Evolutionary conservation across 2,329 filamentous ascomycete species (phyloP), one percentile per base, ranked within the genome.

Genomic region (Chrysoporthe austroafricana): DNA sequence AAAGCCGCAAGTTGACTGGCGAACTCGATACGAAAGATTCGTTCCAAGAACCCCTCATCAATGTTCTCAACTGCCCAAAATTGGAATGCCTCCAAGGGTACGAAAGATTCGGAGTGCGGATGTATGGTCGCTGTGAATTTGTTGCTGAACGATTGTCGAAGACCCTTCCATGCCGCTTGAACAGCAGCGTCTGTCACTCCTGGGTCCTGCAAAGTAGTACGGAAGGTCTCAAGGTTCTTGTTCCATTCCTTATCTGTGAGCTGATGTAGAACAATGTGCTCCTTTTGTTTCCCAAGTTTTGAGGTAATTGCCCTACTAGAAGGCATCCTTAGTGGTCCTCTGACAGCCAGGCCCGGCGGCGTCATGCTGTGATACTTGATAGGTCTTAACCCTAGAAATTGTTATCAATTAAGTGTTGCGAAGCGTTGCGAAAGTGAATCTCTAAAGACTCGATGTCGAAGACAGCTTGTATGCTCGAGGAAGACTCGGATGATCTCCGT

Each of bases 51-150:
- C 18, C 6, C 34, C 2, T 56, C 63, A 4, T 42, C 52, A 4
- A 68, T 34, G 34, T 68, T 36, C n/a, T 66, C 58, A 16, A 58
- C 58, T 2, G 66, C 66, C 66, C 66, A 68, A n/a, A 62, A n/a
- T 14, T 46, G 36, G 14, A 68, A 68, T n/a, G 66, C 63, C 21
- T 66, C 50, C 26, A 62, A 42, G 5, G 46, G 48, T 36, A 61
- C 46, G 4, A 61, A 46, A 1, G 50, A 11, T 44, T 36, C 26
- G 48, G 48, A 4, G 8, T 66, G 50, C 5, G 63, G 58, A 4
- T 32, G 34, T 1, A 50, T 34, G 57, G 57, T 66, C 21, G 66
- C 63, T 26, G 62, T 66, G 66, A 66, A 68, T 32, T 34, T 48
- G 11, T 62, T 54, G 36, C 50, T 46, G 7, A 62, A 68, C 39